A percentile compares a stretch with the other conserved stretches of the same genome.
phyloP scores from a whole-genome alignment of 345 rosid species.

The Pistacia integerrima region DNA sequence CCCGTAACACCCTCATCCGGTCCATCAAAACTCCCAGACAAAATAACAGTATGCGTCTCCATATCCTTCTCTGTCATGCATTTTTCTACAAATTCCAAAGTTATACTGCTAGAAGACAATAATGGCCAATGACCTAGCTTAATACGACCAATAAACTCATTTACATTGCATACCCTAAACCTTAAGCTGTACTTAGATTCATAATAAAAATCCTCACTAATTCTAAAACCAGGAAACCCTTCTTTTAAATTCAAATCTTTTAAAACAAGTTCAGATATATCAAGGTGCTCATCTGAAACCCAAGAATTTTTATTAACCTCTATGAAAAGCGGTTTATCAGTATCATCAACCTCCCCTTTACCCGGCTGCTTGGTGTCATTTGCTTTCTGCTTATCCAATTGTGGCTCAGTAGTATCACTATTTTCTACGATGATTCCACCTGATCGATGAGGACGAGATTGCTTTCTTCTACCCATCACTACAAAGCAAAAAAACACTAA shows the following conservation, averaged over 20 bases:
- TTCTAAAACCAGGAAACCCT: constrained; percentile 38
- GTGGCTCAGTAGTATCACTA: constrained; percentile 30
- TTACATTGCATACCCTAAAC: constrained; percentile 57
- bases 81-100: constrained; percentile 60
- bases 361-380: constrained; percentile 16
- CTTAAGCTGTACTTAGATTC: constrained; percentile 55
- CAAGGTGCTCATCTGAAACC: constrained; percentile 60
- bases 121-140: constrained; percentile 91
- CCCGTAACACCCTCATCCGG: constrained; percentile 80
- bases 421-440: constrained; percentile 41
- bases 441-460: constrained; percentile 72
- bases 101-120: constrained; percentile 56
- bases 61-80: constrained; percentile 29
- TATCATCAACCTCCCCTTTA: constrained; percentile 26
- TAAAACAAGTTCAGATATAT: constrained; percentile 77
- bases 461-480: constrained; percentile 93
- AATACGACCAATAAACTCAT: constrained; percentile 57
- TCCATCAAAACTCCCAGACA: constrained; percentile 82
- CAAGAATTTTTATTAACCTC: constrained; percentile 44
- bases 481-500: constrained; percentile 20
- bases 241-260: constrained; percentile 50
- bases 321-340: constrained; percentile 58
- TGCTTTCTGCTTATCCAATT: constrained; percentile 28
- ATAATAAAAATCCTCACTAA: constrained; percentile 39
- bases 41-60: constrained; percentile 42